Percentiles rank a stretch among this genome's conserved stretches.
Evolutionary conservation across 768 basidiomycete species (phyloP).

Genomic region (Leccinum uliginosum): DNA sequence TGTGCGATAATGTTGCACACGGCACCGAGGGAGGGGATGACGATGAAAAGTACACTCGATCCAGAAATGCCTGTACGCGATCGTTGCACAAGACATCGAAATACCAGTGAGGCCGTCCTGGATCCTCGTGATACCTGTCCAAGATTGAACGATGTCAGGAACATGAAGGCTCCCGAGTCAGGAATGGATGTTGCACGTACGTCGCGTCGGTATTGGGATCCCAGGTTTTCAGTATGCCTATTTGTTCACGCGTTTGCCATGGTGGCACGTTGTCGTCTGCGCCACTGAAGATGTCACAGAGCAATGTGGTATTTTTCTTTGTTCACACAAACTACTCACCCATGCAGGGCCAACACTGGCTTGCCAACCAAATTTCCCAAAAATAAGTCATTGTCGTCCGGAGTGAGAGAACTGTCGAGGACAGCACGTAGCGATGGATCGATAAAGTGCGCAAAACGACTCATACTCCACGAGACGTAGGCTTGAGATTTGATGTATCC

Average conservation of each 20-base stretch:
- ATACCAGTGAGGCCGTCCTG: conserved; percentile 69
- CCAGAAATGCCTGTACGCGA: conserved; percentile 54
- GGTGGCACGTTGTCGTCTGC: conserved; percentile 84
- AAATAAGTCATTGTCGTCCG: conserved; percentile 87
- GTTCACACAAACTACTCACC: conserved; percentile 40
- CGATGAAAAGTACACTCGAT: conserved; percentile 24
- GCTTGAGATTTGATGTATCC: conserved; percentile 85
- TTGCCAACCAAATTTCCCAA: conserved; percentile 69
- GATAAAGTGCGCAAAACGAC: conserved; percentile 70
- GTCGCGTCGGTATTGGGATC: conserved; percentile 45
- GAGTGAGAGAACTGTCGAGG: conserved; percentile 67
- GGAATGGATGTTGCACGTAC: conserved; percentile 33
- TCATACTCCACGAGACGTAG: conserved; percentile 71
- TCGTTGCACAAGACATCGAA: conserved; percentile 50
- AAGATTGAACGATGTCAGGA: background rate
- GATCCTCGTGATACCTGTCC: conserved; percentile 59
- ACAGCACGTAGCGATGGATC: conserved; percentile 73
- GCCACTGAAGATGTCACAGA: conserved; percentile 41
- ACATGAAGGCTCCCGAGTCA: background rate
- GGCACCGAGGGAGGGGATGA: background rate
- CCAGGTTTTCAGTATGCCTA: conserved; percentile 58
- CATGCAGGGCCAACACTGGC: conserved; percentile 74
- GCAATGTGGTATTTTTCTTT: background rate
- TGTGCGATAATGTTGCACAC: background rate
- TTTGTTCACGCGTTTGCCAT: conserved; percentile 73